Evolutionary conservation across 805 yeast genomes (phyloP).

Genomic region (Candida alai): DNA sequence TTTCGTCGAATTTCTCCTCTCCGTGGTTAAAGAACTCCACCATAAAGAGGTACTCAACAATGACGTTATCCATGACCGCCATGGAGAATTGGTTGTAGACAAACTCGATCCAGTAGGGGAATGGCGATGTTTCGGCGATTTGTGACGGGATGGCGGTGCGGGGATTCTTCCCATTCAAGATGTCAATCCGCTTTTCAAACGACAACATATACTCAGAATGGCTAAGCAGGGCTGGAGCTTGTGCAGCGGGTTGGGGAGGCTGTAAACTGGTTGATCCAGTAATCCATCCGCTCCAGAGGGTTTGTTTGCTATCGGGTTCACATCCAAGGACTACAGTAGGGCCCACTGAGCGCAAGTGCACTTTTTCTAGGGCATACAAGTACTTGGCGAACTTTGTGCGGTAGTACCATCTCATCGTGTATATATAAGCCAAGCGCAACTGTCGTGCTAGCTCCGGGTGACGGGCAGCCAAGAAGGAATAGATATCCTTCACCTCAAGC

Average conservation of each 20-base stretch:
- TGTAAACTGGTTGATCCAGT: slow-evolving; percentile 12
- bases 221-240: background rate
- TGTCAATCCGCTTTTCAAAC: slow-evolving; percentile 56
- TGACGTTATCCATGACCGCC: slow-evolving; percentile 71
- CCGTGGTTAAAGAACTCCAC: slow-evolving; percentile 63
- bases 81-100: slow-evolving; percentile 69
- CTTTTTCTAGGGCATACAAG: slow-evolving; percentile 62
- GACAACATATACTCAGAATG: slow-evolving; percentile 48
- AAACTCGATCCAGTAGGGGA: slow-evolving; percentile 65
- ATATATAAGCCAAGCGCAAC: slow-evolving; percentile 72
- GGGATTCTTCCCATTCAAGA: slow-evolving; percentile 44
- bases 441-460: slow-evolving; percentile 66
- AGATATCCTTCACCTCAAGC: slow-evolving; percentile 59
- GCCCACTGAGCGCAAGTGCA: slow-evolving; percentile 55
- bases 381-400: slow-evolving; percentile 73
- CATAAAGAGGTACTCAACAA: slow-evolving; percentile 72
- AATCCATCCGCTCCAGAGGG: slow-evolving; percentile 26
- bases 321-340: slow-evolving; percentile 54
- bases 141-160: slow-evolving; percentile 73
- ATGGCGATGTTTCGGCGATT: slow-evolving; percentile 74
- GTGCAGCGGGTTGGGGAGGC: background rate
- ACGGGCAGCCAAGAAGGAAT: slow-evolving; percentile 49
- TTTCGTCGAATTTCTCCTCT: slow-evolving; percentile 29
- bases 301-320: slow-evolving; percentile 13
- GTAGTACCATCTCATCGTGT: slow-evolving; percentile 95